Base-by-base conservation (phyloP, 495 filamentous ascomycete species). In the Lepidopterella palustris region DNA sequence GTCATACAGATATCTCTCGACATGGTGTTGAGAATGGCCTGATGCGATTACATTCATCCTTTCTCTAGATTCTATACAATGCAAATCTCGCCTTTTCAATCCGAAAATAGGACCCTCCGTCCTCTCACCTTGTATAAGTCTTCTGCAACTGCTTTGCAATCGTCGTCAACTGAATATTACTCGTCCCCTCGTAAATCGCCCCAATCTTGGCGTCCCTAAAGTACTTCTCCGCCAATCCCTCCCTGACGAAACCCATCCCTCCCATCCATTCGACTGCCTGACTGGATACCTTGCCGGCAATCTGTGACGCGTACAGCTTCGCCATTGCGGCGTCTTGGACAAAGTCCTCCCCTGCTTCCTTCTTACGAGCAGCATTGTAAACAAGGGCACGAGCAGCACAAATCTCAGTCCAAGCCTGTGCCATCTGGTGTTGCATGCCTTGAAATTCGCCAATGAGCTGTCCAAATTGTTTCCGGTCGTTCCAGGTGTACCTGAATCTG, bases 171-270 rank as follows among this genome's bases (percentile, higher is more conserved):
- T 95, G 92, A 54, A 84, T 86, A 64, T 84, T 84, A 70, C 87
- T 89, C 55, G 91, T 95, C 42, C 93, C 93, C 79, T 99, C 93
- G 76, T 99, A 97, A 63, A 99, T 97, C 47, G 89, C 90, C 1
- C 93, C 93, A 70, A 99, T 99, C 84, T 97, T 99, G 78, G 88
- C 92, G 72, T 99, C 93, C 23, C 93, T 81, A 80, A 86, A 99
- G 78, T 87, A 95, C 83, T 99, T 99, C 85, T 99, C 93, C 3
- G 95, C 93, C 61, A 96, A 84, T 2, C 93, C 93, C 72, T 99
- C 93, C 40, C 93, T 79, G 35, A 97, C 93, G 66, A 99, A 99
- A 6, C 84, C 84, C 93, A 96, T 97, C 53, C 93, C 93, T 31
- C 93, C 93, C 92, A 97, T 97, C 93, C 95, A 97, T 76, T 97